Base-by-base conservation (phyloP, 768 basidiomycete genomes). In the Basidioascus undulatus region DNA sequence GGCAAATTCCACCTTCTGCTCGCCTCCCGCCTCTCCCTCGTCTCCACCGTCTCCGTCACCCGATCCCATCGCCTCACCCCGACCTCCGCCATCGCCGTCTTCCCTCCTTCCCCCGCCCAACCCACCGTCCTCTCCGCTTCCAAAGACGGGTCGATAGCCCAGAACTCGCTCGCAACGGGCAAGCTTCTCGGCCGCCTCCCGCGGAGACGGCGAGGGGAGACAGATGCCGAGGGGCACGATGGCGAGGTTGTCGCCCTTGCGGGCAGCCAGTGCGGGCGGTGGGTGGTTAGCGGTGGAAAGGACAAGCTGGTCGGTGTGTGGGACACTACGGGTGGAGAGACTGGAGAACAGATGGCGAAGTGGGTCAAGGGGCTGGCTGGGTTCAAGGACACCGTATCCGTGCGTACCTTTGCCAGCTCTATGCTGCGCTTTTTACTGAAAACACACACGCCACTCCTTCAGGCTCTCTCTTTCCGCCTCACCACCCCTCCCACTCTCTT, bases 101-200 rank as follows among this genome's bases (percentile, higher is more conserved):
- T 43, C 41, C 26, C 23, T 42, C 34, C 39, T 48, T 25, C 35
- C 51, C 43, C 57, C 69, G 7, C 66, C 67, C 1, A 56, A 58
- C 32, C 51, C 66, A 9, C 53, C 37, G 49, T 64, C 44, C 59
- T 86, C 45, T 45, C 83, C 0, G 63, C 84, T 0, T 77, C 78
- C 8, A 98, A 98, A 55, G 83, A 89, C 51, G 92, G 89, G 2
- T 64, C 68, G 11, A 81, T 98, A 53, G 67, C 76, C 41, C 80
- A 83, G 56, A 84, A 80, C 77, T 70, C 80, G 52, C 61, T 87
- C 21, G 55, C 54, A 9, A 69, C 68, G 0, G 79, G 79, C 8
- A 65, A 68, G 55, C 70, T 68, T 48, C 48, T 68, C 1, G 57
- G 62, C 9, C 68, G 67, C 2, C 69, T 75, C 51, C 64, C 70